phyloP scores from a whole-genome alignment of 768 basidiomycete genomes.

The Neoboletus brunneissimus region DNA sequence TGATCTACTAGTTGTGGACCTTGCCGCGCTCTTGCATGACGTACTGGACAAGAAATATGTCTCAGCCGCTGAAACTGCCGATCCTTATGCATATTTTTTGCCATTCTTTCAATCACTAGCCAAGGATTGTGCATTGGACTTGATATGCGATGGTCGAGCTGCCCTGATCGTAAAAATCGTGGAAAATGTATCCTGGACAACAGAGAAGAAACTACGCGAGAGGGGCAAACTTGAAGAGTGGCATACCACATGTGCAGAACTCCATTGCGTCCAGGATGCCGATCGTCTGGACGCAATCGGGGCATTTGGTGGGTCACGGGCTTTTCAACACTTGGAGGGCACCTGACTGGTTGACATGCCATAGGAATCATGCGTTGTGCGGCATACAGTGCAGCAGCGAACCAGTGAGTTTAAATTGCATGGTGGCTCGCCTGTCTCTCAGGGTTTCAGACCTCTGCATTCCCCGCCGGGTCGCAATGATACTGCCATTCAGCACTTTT shows the following conservation, averaged over 20 bases:
- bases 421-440: neutral
- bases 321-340: neutral
- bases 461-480: slow-evolving; percentile 47
- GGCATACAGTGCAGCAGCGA: slow-evolving; percentile 56
- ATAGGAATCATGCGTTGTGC: slow-evolving; percentile 66
- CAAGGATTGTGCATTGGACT: slow-evolving; percentile 45
- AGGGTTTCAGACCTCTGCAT: slow-evolving; percentile 38
- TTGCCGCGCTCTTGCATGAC: slow-evolving; percentile 88
- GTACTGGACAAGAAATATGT: slow-evolving; percentile 86
- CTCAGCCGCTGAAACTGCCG: slow-evolving; percentile 49
- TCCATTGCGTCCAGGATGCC: slow-evolving; percentile 81
- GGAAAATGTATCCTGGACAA: slow-evolving; percentile 83
- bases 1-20: slow-evolving; percentile 75
- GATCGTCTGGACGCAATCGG: slow-evolving; percentile 80
- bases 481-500: slow-evolving; percentile 77
- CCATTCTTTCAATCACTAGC: slow-evolving; percentile 57
- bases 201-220: slow-evolving; percentile 66
- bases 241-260: slow-evolving; percentile 69
- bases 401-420: slow-evolving; percentile 36
- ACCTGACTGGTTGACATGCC: neutral
- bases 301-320: slow-evolving; percentile 56
- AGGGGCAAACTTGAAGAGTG: slow-evolving; percentile 56
- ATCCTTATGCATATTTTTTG: slow-evolving; percentile 64
- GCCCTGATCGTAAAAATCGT: slow-evolving; percentile 56
- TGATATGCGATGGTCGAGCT: slow-evolving; percentile 61